Conservation (phyloP, 1,139 yeast species). For the Suhomyces bribrorum region DNA sequence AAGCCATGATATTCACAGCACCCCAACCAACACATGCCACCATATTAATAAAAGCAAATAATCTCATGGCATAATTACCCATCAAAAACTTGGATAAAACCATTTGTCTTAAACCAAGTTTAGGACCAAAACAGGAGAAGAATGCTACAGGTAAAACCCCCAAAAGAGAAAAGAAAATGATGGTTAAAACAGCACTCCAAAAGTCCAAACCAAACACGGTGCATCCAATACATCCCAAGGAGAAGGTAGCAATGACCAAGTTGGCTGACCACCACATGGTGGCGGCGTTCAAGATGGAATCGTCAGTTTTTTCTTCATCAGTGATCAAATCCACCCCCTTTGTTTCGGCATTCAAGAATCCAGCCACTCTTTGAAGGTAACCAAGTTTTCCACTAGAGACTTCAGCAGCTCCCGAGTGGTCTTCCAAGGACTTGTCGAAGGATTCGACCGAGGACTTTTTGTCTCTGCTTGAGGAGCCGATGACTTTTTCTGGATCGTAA, state of each 20-base stretch:
- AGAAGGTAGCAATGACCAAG: conserved; percentile 79
- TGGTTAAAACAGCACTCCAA: conserved; percentile 63
- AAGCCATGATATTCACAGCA: conserved; percentile 86
- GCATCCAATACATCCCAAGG: conserved; percentile 80
- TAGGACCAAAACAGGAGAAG: conserved; percentile 81
- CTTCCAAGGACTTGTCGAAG: conserved; percentile 28
- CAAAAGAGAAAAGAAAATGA: conserved; percentile 69
- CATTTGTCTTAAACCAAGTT: conserved; percentile 88
- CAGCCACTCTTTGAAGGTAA: conserved; percentile 30
- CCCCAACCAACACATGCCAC: conserved; percentile 96
- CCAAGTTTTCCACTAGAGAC: conserved; percentile 17
- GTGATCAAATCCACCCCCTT: conserved; percentile 71
- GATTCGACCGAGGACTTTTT: conserved; percentile 26
- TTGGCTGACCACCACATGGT: conserved; percentile 95
- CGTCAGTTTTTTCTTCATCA: conserved; percentile 65
- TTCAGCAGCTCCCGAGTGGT: conserved; percentile 25
- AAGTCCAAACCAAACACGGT: conserved; percentile 56
- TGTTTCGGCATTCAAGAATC: conserved; percentile 54
- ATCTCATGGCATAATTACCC: conserved; percentile 74
- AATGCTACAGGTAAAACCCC: conserved; percentile 82
- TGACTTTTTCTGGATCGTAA: conserved; percentile 14
- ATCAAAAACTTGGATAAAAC: conserved; percentile 73
- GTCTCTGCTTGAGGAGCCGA: conserved; percentile 6
- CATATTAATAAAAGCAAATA: conserved; percentile 75
- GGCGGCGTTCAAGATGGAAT: conserved; percentile 67